Evolutionary conservation across 371 early-diverging fungal genomes (phyloP), one percentile per base, ranked within the genome.

Genomic region (Fennellomyces sp.): DNA sequence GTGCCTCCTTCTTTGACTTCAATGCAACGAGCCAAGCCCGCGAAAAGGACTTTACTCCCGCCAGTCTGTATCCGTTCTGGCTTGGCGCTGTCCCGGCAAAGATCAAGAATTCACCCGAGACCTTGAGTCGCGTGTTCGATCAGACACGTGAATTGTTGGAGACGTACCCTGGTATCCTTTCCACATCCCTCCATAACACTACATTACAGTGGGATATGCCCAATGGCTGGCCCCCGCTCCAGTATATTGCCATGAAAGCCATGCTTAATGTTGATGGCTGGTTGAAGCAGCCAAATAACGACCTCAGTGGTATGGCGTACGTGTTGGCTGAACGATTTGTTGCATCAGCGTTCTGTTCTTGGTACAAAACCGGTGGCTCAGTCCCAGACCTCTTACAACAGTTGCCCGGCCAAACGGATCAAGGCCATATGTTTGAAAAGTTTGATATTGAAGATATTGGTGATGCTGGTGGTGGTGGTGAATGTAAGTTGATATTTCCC

Each of bases 141-240:
- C 54, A 63, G 25, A 64, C 80, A 0, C 66, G 71, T 21, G 52
- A 60, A 2, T 52, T 69, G 13, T 38, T 76, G 33, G 26, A 61
- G 3, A 58, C 67, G 41, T 76, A 66, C 39, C 79, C 80, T 8
- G 93, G 92, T 41, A 90, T 91, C 6, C 66, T 93, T 13, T 91
- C 94, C 0, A 80, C 86, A 0, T 85, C 90, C 57, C 58, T 73
- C 28, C 51, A 74, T 36, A 66, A 82, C 35, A 85, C 85, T 26
- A 82, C 82, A 0, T 72, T 90, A 66, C 95, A 96, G 70, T 96
- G 96, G 96, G 96, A 95, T 67, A 89, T 76, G 60, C 96, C 95
- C 2, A 92, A 91, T 68, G 90, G 83, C 8, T 96, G 95, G 94
- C 82, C 86, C 15, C 86, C 86, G n/a, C 72, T 83, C 21, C 72